These are phyloP conservation scores for Penicillium egyptiacum DNA, from an alignment of 495 filamentous ascomycete genomes.

Conservation along the genomic window DNA sequence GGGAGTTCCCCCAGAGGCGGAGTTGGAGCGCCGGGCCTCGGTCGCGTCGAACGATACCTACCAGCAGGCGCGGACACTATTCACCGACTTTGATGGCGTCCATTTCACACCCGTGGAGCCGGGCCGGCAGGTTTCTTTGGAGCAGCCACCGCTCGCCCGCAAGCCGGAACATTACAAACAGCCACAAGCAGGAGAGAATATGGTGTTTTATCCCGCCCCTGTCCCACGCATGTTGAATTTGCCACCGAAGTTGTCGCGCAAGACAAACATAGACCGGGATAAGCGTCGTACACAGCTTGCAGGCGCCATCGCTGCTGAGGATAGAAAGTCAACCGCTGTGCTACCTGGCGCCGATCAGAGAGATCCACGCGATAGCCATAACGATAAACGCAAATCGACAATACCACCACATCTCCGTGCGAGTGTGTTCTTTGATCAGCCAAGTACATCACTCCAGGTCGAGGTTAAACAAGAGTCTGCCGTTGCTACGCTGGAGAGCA, in stretches of 20 bases:
- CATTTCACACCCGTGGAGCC: conserved; percentile 62
- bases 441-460: conserved; percentile 57
- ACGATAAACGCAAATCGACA: conserved; percentile 39
- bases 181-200: conserved; percentile 65
- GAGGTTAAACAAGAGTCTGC: conserved; percentile 78
- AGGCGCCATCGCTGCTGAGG: conserved; percentile 49
- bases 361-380: conserved; percentile 16
- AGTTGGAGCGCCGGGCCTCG: conserved; percentile 40
- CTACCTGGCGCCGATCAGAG: conserved; percentile 32
- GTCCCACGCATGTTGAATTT: conserved; percentile 92
- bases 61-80: conserved; percentile 67
- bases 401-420: conserved; percentile 89
- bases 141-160: conserved; percentile 43
- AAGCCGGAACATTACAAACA: conserved; percentile 62
- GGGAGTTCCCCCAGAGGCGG: conserved; percentile 17
- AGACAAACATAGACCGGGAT: conserved; percentile 60
- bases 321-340: conserved; percentile 44
- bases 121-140: conserved; percentile 39
- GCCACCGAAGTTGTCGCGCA: conserved; percentile 81
- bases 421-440: conserved; percentile 84
- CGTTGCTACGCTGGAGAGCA: conserved; percentile 85
- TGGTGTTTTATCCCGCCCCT: conserved; percentile 94
- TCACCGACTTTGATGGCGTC: conserved; percentile 92
- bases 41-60: conserved; percentile 68
- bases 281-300: conserved; percentile 67